Base-by-base conservation (phyloP, 2,329 filamentous ascomycete species). In the Pseudogymnoascus sp. region DNA sequence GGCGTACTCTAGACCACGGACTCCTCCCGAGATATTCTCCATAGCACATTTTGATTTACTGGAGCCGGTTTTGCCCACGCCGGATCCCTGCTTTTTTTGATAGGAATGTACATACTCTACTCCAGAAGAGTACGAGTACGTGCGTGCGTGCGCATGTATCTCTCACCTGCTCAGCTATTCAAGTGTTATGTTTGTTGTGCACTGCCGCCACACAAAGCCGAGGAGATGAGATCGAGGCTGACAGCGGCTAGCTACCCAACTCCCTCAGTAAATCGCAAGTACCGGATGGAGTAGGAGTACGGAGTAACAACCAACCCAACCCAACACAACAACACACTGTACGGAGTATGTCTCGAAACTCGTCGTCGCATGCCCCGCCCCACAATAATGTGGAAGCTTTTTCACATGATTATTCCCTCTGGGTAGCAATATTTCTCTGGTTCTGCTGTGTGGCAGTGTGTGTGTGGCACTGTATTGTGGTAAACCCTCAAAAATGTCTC, bases 391-490 rank as follows among this genome's bases (percentile, higher is more conserved):
- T 21, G 28, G 28, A 56, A 56, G 50, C 50, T 33, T 56, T 56
- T 56, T 56, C 50, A 56, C 50, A 56, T 56, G 50, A 56, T 56
- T 56, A 53, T 53, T 53, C 47, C 47, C 25, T 31, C 21, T n/a
- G 10, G 10, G 5, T 14, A 53, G 47, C 25, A 53, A 31, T 53
- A 53, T 31, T 53, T 53, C 4, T 56, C 28, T 56, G 28, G 25
- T 33, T 53, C 47, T 56, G 12, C 47, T 56, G 47, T 21, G 16
- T 21, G 28, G 11, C 8, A 6, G 28, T 11, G 28, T 31, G 42
- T 31, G 25, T 33, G 50, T 33, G n/a, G 25, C 23, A 50, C 42
- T 53, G 25, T 31, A 12, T 10, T 33, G 28, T 56, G 50, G 50
- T 56, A 56, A 56, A 56, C 50, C 50, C 50, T 56, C 28, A 18